phyloP scores from a whole-genome alignment of 1,284 basidiomycete genomes.

The Volvariella surrecta region DNA sequence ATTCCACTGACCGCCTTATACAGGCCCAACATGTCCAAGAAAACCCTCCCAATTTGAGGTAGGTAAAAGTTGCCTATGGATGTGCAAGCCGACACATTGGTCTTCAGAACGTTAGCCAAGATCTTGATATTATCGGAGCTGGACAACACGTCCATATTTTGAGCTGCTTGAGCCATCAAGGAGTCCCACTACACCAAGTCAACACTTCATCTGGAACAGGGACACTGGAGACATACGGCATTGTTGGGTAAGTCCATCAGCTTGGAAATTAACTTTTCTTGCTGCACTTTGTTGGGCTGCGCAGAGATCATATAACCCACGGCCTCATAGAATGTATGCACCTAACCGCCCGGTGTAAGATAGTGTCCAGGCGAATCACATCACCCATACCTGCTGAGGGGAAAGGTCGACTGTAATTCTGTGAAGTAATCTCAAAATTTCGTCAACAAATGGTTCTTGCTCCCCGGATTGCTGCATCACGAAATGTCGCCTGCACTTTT shows the following conservation, averaged over 20 bases:
- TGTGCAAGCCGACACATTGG: slow-evolving; percentile 96
- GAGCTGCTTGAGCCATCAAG: slow-evolving; percentile 92
- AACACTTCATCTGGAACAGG: slow-evolving; percentile 3
- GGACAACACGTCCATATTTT: slow-evolving; percentile 88
- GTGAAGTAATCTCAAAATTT: slow-evolving; percentile 89
- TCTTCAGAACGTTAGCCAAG: slow-evolving; percentile 95
- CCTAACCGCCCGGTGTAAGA: slow-evolving; percentile 32
- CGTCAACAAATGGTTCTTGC: slow-evolving; percentile 96
- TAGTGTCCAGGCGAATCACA: not conserved
- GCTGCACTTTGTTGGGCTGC: slow-evolving; percentile 95
- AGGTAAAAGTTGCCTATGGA: slow-evolving; percentile 97
- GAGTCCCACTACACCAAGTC: slow-evolving; percentile 80
- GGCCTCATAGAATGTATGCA: slow-evolving; percentile 96
- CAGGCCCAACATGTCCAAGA: slow-evolving; percentile 96
- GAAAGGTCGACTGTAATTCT: slow-evolving; percentile 94
- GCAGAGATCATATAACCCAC: slow-evolving; percentile 99
- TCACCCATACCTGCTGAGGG: slow-evolving; percentile 72
- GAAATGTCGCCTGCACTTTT: slow-evolving; percentile 97
- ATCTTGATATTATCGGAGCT: slow-evolving; percentile 96
- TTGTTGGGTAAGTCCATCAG: slow-evolving; percentile 98
- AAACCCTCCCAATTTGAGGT: slow-evolving; percentile 93
- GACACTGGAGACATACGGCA: slow-evolving; percentile 54
- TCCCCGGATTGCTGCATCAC: slow-evolving; percentile 99
- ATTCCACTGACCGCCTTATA: slow-evolving; percentile 99
- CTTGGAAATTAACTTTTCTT: slow-evolving; percentile 92